These are phyloP conservation scores for Penicillium verrucosum DNA, from an alignment of 2,329 filamentous ascomycete genomes.

Conservation along the genomic window DNA sequence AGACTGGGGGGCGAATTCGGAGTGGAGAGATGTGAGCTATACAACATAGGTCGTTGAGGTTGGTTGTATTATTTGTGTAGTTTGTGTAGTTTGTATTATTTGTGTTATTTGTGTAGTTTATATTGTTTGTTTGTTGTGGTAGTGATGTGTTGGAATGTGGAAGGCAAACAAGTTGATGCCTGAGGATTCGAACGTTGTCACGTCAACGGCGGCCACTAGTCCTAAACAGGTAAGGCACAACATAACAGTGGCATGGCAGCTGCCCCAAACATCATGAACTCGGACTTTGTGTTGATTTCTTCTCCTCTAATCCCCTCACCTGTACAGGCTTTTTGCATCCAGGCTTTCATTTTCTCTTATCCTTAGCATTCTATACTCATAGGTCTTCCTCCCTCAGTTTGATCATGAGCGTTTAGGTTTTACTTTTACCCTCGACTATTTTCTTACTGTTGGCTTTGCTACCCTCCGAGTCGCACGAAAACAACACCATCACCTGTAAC, in stretches of 20 bases:
- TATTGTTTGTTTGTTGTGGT: slow-evolving; percentile 1
- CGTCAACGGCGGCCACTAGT: slow-evolving; percentile 38
- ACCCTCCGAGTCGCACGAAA: slow-evolving; percentile 5
- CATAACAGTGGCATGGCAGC: slow-evolving; percentile 42
- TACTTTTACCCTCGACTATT: slow-evolving; percentile 10
- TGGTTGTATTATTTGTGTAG: neutral
- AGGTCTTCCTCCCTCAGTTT: slow-evolving; percentile 1
- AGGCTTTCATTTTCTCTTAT: slow-evolving; percentile 15
- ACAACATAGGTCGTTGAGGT: neutral
- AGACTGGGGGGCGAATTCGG: neutral
- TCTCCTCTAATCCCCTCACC: slow-evolving; percentile 20
- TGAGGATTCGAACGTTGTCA: slow-evolving; percentile 37
- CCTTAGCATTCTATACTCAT: slow-evolving; percentile 21
- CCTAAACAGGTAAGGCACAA: slow-evolving; percentile 34
- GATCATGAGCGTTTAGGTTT: slow-evolving; percentile 32
- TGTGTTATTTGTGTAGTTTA: neutral
- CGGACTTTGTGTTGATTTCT: slow-evolving; percentile 20
- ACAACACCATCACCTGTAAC: slow-evolving; percentile 1
- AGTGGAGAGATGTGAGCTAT: neutral
- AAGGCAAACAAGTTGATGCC: slow-evolving; percentile 10
- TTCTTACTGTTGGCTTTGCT: slow-evolving; percentile 13
- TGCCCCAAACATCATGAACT: slow-evolving; percentile 35
- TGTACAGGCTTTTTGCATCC: slow-evolving; percentile 3
- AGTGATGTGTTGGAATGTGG: slow-evolving; percentile 2
- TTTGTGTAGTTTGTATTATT: neutral